Base-by-base conservation (phyloP, 352 stramenopile genomes). In the Phytophthora crassamura region DNA sequence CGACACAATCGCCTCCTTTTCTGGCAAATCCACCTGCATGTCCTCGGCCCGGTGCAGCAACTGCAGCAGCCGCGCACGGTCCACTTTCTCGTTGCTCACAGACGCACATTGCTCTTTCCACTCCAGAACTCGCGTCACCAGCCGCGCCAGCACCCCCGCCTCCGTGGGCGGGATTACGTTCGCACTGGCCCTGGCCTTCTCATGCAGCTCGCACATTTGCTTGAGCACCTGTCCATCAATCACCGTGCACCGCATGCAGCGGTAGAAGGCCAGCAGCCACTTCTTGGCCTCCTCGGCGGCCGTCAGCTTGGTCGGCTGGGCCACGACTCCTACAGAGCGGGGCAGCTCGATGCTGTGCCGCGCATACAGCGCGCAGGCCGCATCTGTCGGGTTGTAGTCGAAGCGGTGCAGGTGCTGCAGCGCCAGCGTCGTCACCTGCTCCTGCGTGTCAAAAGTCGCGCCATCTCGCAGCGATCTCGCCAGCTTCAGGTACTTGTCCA, bases 401-500 rank as follows among this genome's bases (percentile, higher is more conserved):
- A 93, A 93, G 53, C 82, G 80, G 54, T 96, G 88, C 18, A 96
- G 72, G 43, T 89, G 77, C 60, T 95, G 75, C 15, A 96, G 64
- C 16, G 88, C 88, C 22, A 91, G 72, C 14, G 82, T 76, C 32
- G 56, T 72, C 45, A 94, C 76, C 45, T 94, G 85, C 62, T 96
- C 85, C 12, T 88, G 71, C 5, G 84, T 89, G 54, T 94, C 88
- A 64, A 93, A 92, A 46, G 84, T 93, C 18, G 82, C 78, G 30
- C 86, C 86, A 57, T 92, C 83, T n/a, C 85, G 70, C 38, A 96
- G 56, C 18, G 85, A 84, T 15, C 78, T 63, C 51, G 85, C 88
- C 45, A 96, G 69, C 68, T 87, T 84, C 47, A 96, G 48, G 60
- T 95, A 96, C 48, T 89, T 90, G 40, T 92, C 82, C 32, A 96